These are phyloP conservation scores for Hylodesmum podocarpum DNA, from an alignment of 306 rosid species.

Conservation along the genomic window DNA sequence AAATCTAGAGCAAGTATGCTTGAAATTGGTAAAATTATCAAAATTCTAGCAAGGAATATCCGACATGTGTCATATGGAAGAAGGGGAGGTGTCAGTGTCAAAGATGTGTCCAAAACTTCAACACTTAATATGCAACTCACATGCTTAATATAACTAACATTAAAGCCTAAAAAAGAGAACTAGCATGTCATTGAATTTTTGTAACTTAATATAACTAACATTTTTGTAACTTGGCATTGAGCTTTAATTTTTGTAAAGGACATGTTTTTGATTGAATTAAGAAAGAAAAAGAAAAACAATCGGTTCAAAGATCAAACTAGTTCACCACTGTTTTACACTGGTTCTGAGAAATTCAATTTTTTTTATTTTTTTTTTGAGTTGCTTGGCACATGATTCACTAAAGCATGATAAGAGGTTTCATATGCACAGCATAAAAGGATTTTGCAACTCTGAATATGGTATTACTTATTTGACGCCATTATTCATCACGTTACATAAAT, in stretches of 20 bases:
- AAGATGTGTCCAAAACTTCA: no score
- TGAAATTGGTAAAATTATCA: neutral
- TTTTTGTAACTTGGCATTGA: neutral
- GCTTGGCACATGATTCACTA: neutral
- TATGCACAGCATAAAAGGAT: neutral
- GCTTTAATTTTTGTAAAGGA: neutral
- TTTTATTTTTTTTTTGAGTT: neutral
- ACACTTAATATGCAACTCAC: neutral
- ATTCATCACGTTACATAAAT: neutral
- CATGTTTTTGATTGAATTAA: neutral
- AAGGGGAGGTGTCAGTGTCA: no score
- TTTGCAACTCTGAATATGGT: neutral
- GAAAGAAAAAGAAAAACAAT: neutral
- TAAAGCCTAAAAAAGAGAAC: neutral
- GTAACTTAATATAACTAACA: no score
- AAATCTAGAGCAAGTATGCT: neutral
- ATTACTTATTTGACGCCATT: neutral
- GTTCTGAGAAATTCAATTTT: neutral
- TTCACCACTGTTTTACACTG: neutral
- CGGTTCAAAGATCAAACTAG: neutral
- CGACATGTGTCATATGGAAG: neutral
- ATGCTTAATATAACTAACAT: neutral
- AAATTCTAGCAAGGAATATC: neutral
- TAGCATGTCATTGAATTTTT: neutral
- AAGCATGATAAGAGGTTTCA: neutral